A percentile compares a stretch with the other conserved stretches of the same genome.
phyloP scores from a whole-genome alignment of 2,329 filamentous ascomycete species.

The Talaromyces sp. region DNA sequence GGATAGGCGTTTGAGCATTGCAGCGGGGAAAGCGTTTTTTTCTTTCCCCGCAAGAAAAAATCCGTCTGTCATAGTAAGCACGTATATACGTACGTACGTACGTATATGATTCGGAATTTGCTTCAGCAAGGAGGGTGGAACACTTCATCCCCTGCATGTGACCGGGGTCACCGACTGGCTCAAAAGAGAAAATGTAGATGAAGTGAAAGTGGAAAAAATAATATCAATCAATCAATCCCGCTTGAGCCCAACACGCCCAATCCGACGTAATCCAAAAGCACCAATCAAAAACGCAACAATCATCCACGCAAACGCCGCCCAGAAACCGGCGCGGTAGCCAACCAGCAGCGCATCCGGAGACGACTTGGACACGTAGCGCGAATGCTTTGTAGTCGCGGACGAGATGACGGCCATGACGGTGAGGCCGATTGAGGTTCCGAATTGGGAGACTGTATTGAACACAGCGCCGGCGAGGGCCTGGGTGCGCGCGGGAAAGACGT shows the following conservation, averaged over 20 bases:
- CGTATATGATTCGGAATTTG: background rate
- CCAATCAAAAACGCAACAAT: slow-evolving; percentile 35
- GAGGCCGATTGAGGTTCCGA: slow-evolving; percentile 50
- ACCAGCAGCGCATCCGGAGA: slow-evolving; percentile 37
- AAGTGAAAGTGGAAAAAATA: too few relatives aligned
- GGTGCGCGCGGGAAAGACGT: slow-evolving; percentile 50
- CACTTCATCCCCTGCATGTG: background rate
- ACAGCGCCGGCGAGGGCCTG: slow-evolving; percentile 57
- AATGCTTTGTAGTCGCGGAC: slow-evolving; percentile 18
- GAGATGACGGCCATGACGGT: slow-evolving; percentile 46
- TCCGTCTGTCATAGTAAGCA: background rate
- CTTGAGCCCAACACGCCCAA: slow-evolving; percentile 47
- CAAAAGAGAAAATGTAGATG: background rate
- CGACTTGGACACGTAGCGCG: slow-evolving; percentile 35
- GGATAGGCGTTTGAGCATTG: background rate
- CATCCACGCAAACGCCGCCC: slow-evolving; percentile 46
- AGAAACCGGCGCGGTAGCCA: slow-evolving; percentile 50
- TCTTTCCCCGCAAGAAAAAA: background rate
- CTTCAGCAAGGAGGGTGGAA: background rate
- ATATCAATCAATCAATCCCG: too few relatives aligned
- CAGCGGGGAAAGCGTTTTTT: background rate
- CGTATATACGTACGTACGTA: too few relatives aligned
- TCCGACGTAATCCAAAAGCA: slow-evolving; percentile 39
- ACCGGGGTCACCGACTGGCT: background rate
- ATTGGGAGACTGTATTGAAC: slow-evolving; percentile 54